Evolutionary conservation across 371 early-diverging fungal species (phyloP), one percentile per base, ranked within the genome.

Genomic region (Rhizomucor pusillus): DNA sequence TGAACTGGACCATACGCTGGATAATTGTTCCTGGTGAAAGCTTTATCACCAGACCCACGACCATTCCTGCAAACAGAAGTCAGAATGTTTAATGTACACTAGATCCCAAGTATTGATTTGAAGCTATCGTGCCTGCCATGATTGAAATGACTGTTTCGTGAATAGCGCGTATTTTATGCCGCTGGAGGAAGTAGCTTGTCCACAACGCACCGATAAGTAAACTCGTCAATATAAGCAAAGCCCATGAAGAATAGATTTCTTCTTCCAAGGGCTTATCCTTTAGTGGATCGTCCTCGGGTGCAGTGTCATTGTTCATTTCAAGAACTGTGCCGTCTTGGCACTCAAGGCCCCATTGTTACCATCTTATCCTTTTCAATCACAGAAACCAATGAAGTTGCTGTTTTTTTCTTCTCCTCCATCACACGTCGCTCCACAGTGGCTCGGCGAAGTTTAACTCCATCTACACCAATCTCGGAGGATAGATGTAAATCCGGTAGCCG

Each of bases 71-170:
- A 20, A n/a, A 37, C 9, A 25, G 19, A 18, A 41, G 12, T 33
- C 18, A 45, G 4, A 25, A 35, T 23, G 19, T 13, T 39, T 5
- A 37, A 37, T 14, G 9, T 37, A 9, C 14, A 37, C 37, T 9
- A 14, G 9, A 37, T 9, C 14, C 37, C 37, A 14, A n/a, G n/a
- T n/a, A n/a, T n/a, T n/a, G 37, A 14, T 37, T 14, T 11, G 37
- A 37, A 37, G 37, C 11, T 37, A 37, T 37, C 11, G n/a, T 76
- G 75, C 91, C 94, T 20, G 93, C 87, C 65, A 92, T 82, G 54
- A 95, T 91, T 25, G 97, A 91, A 47, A 95, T 88, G 43, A 95
- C 93, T 0, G 91, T 92, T 59, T 97, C 97, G 70, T 97, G 95
- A 55, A 95, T 81, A 22, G 87, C 86, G 24, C 88, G 86, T 55